Conservation (phyloP, 202 grass and related monocot species). For the Musa balbisiana region DNA sequence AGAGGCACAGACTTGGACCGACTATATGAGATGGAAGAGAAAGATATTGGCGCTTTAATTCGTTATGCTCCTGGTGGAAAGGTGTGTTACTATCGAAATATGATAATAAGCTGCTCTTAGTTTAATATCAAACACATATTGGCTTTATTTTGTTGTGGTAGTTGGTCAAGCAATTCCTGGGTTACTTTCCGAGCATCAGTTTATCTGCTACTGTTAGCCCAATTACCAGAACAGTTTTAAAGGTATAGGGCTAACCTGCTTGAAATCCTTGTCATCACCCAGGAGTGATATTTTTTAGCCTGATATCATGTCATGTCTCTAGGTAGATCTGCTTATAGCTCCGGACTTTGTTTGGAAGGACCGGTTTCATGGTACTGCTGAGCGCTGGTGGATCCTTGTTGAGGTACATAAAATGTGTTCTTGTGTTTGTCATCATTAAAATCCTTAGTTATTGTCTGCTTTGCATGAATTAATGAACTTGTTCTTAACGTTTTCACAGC, state of each 20-base stretch:
- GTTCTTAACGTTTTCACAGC: not conserved
- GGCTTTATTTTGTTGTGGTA: constrained; percentile 31
- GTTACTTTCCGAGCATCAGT: constrained; percentile 71
- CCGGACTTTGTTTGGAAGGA: constrained; percentile 95
- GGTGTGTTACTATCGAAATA: constrained; percentile 9
- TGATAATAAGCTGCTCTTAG: constrained; percentile 30
- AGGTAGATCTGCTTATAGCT: constrained; percentile 81
- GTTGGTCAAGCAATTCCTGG: constrained; percentile 79
- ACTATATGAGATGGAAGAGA: constrained; percentile 95
- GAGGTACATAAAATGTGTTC: constrained; percentile 43
- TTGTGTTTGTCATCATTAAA: not conserved
- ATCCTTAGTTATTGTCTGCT: not conserved
- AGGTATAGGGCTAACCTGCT: constrained; percentile 32
- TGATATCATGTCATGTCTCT: constrained; percentile 22
- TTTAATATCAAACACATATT: constrained; percentile 17
- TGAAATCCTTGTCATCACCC: not conserved
- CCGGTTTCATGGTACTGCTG: constrained; percentile 68
- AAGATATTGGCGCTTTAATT: constrained; percentile 82
- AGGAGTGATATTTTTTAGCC: not conserved
- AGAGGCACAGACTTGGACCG: constrained; percentile 74
- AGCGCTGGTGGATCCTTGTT: constrained; percentile 88
- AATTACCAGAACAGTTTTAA: constrained; percentile 96
- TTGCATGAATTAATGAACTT: not conserved
- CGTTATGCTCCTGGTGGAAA: constrained; percentile 74
- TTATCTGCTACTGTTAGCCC: constrained; percentile 79